Evolutionary conservation across 768 basidiomycete species (phyloP).

Genomic region (Harrya chromipes): DNA sequence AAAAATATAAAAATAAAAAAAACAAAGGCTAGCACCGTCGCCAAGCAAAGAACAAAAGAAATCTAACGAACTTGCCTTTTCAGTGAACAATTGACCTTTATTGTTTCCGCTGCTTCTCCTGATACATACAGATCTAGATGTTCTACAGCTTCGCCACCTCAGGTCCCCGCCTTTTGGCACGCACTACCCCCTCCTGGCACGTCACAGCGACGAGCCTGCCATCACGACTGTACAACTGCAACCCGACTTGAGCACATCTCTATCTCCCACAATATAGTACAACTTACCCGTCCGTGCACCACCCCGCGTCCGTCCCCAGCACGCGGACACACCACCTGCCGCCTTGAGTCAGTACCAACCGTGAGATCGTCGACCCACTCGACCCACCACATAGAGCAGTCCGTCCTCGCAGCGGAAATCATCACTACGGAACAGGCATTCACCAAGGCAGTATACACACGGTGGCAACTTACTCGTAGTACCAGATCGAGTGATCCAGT

Average conservation of each 20-base stretch:
- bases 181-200: constrained; percentile 77
- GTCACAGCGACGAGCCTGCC: constrained; percentile 72
- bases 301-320: constrained; percentile 65
- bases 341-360: not conserved
- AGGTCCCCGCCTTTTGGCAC: constrained; percentile 48
- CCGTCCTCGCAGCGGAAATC: constrained; percentile 78
- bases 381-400: constrained; percentile 70
- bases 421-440: constrained; percentile 42
- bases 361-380: not conserved
- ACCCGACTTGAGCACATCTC: constrained; percentile 6
- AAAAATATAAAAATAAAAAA: no score
- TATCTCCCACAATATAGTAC: constrained; percentile 1
- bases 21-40: constrained; percentile 18
- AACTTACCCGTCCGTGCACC: constrained; percentile 64
- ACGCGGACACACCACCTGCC: constrained; percentile 61
- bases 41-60: constrained; percentile 36
- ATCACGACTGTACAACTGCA: constrained; percentile 63
- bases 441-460: not conserved
- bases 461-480: constrained; percentile 55
- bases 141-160: constrained; percentile 18
- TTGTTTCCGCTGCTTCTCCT: constrained; percentile 20
- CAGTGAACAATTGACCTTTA: constrained; percentile 29
- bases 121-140: not conserved
- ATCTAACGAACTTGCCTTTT: constrained; percentile 19
- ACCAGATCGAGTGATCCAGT: constrained; percentile 78